Evolutionary conservation across 129 eudicot species (phyloP).

Genomic region (Glebionis coronaria): DNA sequence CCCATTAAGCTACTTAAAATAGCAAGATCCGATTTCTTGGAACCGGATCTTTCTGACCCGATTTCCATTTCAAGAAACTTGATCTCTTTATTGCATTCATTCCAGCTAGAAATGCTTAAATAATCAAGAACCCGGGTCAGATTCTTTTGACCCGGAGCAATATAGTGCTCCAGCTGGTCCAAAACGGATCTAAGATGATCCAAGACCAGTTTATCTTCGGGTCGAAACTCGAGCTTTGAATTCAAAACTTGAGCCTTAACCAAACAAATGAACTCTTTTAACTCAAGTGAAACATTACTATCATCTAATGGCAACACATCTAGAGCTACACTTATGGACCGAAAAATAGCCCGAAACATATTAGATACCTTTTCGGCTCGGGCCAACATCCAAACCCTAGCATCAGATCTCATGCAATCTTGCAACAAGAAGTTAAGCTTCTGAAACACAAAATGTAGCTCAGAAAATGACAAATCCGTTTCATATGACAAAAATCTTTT

Average conservation of each 20-base stretch:
- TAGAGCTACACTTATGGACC: conserved; percentile 54
- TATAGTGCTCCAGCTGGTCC: conserved; percentile 43
- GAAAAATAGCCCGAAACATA: conserved; percentile 39
- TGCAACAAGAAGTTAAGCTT: conserved; percentile 54
- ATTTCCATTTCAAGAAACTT: conserved; percentile 60
- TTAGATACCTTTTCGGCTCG: conserved; percentile 40
- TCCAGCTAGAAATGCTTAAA: conserved; percentile 61
- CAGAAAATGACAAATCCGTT: conserved; percentile 44
- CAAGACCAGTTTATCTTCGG: conserved; percentile 38
- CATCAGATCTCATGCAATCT: conserved; percentile 47
- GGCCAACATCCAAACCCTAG: conserved; percentile 59
- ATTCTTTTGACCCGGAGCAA: conserved; percentile 41
- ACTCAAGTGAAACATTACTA: conserved; percentile 34
- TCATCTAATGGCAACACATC: conserved; percentile 50
- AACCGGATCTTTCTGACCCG: conserved; percentile 34
- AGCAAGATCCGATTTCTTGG: conserved; percentile 44
- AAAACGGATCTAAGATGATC: conserved; percentile 32
- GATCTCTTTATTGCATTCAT: conserved; percentile 50
- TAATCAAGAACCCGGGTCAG: conserved; percentile 53
- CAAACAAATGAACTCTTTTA: conserved; percentile 42
- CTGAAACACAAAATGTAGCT: conserved; percentile 83
- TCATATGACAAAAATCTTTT: not conserved
- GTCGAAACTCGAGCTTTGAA: conserved; percentile 35
- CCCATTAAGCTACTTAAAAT: conserved; percentile 49
- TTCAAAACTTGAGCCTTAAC: conserved; percentile 46